phyloP scores from a whole-genome alignment of 2,329 filamentous ascomycete genomes.

The Fusarium sp. region DNA sequence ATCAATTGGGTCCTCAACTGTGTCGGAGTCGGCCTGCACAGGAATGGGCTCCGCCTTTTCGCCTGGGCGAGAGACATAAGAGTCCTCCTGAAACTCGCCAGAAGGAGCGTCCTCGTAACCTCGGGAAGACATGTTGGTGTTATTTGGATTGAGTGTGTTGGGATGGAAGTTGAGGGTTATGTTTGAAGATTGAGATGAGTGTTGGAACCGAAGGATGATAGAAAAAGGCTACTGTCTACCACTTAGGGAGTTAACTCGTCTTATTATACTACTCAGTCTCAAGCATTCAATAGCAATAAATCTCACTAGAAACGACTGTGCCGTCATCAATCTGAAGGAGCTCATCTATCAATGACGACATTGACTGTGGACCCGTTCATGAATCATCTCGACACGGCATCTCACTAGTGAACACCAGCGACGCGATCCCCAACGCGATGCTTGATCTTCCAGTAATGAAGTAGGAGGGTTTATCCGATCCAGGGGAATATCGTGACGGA shows the following conservation, averaged over 20 bases:
- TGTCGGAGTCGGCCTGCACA: conserved; percentile 35
- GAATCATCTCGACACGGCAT: conserved; percentile 35
- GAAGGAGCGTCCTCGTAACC: conserved; percentile 20
- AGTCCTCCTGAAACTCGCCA: conserved; percentile 27
- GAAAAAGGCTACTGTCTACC: fast-evolving
- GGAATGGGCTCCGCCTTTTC: conserved; percentile 35
- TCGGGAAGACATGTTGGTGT: conserved; percentile 31
- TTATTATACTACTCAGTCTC: conserved; percentile 31
- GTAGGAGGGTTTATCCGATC: conserved; percentile 20
- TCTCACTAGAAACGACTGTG: neutral
- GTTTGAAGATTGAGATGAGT: neutral
- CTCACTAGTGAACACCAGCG: conserved; percentile 18
- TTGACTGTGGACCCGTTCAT: conserved; percentile 24
- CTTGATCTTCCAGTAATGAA: neutral
- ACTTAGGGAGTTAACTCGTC: neutral
- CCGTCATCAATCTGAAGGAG: conserved; percentile 25
- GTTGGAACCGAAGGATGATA: neutral
- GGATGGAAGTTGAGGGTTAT: neutral
- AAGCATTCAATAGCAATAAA: neutral
- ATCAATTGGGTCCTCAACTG: conserved; percentile 30
- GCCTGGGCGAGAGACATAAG: conserved; percentile 33
- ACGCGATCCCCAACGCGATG: neutral
- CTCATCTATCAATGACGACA: conserved; percentile 41
- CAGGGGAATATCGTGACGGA: conserved; percentile 4
- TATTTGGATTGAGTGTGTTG: neutral